Base-by-base conservation (phyloP, 257 asterid genomes). In the Lantana camara region DNA sequence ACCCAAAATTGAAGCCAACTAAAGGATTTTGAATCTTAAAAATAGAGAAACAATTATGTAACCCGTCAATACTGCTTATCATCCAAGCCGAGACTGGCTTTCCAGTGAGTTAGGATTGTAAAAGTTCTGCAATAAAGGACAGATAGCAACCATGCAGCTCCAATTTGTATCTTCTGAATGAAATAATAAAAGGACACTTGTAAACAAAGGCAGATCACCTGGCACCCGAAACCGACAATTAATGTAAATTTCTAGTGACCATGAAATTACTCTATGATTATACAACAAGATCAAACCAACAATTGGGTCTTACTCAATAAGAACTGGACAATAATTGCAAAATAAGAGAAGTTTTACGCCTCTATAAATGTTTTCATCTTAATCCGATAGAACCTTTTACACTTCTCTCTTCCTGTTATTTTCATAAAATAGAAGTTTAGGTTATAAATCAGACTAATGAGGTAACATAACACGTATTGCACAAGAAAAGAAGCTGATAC, bases 101-200 rank as follows among this genome's bases (percentile, higher is more conserved):
- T n/a, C n/a, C n/a, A n/a, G n/a, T n/a, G n/a, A n/a, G n/a, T n/a
- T n/a, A n/a, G n/a, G n/a, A n/a, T 29, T 80, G 82, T 41, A 80
- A 76, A 64, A 71, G 74, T 68, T 82, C 95, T 46, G 74, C 68
- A 70, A 65, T 58, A 72, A 88, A 88, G 71, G 66, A 67, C 71
- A 47, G 95, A 85, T 48, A 90, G 83, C 86, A 94, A 77, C 73
- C 84, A 85, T 68, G 90, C 86, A 9, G 95, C 90, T 69, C 85
- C 80, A 32, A 76, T 53, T 79, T 88, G 99, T 71, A 90, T 84
- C 71, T 68, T 80, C 99, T 93, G 91, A 73, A 79, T 15, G 59
- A 74, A 48, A 56, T 38, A 53, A 9, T 47, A 23, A 50, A n/a
- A 44, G 44, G 64, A 4, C 32, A 63, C 22, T 19, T 27, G 66